A percentile compares a stretch with the other conserved stretches of the same genome.
phyloP scores from a whole-genome alignment of 495 filamentous ascomycete species.

The Neurospora terricola region DNA sequence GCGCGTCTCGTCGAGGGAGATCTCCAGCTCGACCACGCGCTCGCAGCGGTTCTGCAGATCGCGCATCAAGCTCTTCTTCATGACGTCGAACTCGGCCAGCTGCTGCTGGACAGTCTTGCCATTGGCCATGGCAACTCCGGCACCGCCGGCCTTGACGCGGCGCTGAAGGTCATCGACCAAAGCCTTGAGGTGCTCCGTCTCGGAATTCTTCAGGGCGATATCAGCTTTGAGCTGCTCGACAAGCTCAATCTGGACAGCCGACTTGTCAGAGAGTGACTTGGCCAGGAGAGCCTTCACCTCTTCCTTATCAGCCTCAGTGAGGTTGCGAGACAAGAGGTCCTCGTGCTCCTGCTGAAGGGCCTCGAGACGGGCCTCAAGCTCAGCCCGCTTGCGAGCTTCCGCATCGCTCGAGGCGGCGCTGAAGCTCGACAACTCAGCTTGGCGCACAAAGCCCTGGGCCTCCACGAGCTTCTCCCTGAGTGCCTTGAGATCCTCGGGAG shows the following conservation, averaged over 20 bases:
- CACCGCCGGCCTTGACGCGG: conserved; percentile 48
- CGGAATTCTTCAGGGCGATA: conserved; percentile 58
- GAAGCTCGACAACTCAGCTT: conserved; percentile 74
- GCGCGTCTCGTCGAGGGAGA: conserved; percentile 88
- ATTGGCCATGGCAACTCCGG: conserved; percentile 49
- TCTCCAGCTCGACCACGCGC: conserved; percentile 94
- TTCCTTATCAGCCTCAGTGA: conserved; percentile 65
- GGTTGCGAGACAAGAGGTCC: conserved; percentile 65
- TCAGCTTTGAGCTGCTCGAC: conserved; percentile 65
- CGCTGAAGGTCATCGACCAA: conserved; percentile 70
- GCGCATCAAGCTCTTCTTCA: conserved; percentile 99
- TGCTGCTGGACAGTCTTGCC: conserved; percentile 96
- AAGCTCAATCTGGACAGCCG: conserved; percentile 58
- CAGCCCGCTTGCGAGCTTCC: conserved; percentile 53
- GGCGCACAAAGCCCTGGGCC: conserved; percentile 83
- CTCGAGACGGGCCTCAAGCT: conserved; percentile 65
- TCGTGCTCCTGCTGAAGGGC: conserved; percentile 73
- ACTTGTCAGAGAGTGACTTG: conserved; percentile 61
- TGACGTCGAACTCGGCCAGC: conserved; percentile 94
- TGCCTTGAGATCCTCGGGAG: conserved; percentile 68
- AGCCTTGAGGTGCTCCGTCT: conserved; percentile 64
- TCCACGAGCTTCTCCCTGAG: conserved; percentile 71
- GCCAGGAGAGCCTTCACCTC: conserved; percentile 74
- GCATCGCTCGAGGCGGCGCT: conserved; percentile 46
- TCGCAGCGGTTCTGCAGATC: conserved; percentile 98